A percentile compares a stretch with the other conserved stretches of the same genome.
These are phyloP conservation scores for Phanerochaete sordida DNA, from an alignment of 768 basidiomycete species.

Conservation along the genomic window DNA sequence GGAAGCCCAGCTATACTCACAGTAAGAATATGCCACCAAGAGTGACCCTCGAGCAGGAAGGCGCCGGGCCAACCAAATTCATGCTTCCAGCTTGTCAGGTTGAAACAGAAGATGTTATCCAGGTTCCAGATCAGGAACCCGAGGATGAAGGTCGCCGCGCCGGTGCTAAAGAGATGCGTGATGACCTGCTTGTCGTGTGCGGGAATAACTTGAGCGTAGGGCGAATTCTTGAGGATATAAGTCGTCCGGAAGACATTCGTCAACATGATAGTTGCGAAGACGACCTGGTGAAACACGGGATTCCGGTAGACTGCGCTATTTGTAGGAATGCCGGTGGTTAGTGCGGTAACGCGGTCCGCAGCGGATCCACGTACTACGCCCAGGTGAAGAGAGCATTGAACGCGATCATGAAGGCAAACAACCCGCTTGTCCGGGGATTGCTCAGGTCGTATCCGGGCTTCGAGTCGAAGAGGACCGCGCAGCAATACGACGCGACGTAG, in stretches of 20 bases:
- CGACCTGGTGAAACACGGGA: slow-evolving; percentile 76
- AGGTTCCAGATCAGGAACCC: slow-evolving; percentile 80
- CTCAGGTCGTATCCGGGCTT: slow-evolving; percentile 45
- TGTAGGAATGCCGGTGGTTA: neutral
- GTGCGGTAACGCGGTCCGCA: neutral
- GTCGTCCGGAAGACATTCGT: slow-evolving; percentile 42
- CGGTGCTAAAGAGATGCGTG: slow-evolving; percentile 45
- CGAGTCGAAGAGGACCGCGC: slow-evolving; percentile 59
- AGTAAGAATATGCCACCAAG: slow-evolving; percentile 74
- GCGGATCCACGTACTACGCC: slow-evolving; percentile 57
- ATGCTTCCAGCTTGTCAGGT: slow-evolving; percentile 53
- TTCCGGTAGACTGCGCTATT: slow-evolving; percentile 63
- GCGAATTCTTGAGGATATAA: slow-evolving; percentile 48
- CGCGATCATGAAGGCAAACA: slow-evolving; percentile 31
- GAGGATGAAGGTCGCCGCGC: slow-evolving; percentile 51
- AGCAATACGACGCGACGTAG: slow-evolving; percentile 59
- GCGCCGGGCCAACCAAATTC: slow-evolving; percentile 60
- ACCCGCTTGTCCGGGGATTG: slow-evolving; percentile 35
- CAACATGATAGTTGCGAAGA: slow-evolving; percentile 62
- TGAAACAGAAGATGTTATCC: slow-evolving; percentile 72
- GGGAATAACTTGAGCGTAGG: slow-evolving; percentile 38
- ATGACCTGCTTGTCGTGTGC: slow-evolving; percentile 38
- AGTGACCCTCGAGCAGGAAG: slow-evolving; percentile 69
- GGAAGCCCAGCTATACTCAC: slow-evolving; percentile 37
- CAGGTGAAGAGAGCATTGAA: slow-evolving; percentile 65